phyloP scores from a whole-genome alignment of 2,329 filamentous ascomycete species.

The Pseudogymnoascus sp. region DNA sequence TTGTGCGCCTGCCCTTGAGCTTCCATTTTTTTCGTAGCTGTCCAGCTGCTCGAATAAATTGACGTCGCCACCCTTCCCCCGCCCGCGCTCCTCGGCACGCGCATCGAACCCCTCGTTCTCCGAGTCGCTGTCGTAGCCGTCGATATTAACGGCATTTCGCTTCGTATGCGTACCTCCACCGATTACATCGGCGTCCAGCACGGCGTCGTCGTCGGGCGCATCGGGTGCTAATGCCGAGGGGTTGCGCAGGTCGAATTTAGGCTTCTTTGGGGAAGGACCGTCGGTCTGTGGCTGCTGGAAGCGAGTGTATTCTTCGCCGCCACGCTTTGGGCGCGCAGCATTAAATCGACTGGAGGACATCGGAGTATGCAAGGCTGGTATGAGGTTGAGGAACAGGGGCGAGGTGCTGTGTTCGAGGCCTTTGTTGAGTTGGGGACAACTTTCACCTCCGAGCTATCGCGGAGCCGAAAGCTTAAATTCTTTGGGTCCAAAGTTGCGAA shows the following conservation, averaged over 20 bases:
- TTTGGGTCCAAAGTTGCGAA: neutral
- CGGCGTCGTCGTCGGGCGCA: conserved; percentile 63
- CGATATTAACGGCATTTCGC: conserved; percentile 89
- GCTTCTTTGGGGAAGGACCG: conserved; percentile 57
- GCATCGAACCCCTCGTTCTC: conserved; percentile 81
- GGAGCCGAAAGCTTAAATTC: neutral
- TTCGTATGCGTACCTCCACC: conserved; percentile 68
- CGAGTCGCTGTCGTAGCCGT: conserved; percentile 94
- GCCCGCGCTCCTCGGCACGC: conserved; percentile 54
- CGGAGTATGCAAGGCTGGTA: neutral
- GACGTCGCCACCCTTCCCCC: conserved; percentile 37
- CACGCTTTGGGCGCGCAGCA: conserved; percentile 72
- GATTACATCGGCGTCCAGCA: conserved; percentile 89
- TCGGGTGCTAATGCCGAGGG: conserved; percentile 85
- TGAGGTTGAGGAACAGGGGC: neutral
- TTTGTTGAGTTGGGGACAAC: neutral
- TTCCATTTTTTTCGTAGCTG: conserved; percentile 41
- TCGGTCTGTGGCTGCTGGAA: conserved; percentile 56
- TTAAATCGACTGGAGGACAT: conserved; percentile 51
- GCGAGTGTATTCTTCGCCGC: conserved; percentile 71
- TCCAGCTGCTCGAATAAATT: conserved; percentile 46
- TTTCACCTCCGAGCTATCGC: neutral
- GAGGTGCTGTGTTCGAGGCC: neutral
- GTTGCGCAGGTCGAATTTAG: conserved; percentile 90
- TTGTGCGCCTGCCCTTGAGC: conserved; percentile 27